Base-by-base conservation (phyloP, 768 basidiomycete genomes). In the Punctularia strigosozonata region DNA sequence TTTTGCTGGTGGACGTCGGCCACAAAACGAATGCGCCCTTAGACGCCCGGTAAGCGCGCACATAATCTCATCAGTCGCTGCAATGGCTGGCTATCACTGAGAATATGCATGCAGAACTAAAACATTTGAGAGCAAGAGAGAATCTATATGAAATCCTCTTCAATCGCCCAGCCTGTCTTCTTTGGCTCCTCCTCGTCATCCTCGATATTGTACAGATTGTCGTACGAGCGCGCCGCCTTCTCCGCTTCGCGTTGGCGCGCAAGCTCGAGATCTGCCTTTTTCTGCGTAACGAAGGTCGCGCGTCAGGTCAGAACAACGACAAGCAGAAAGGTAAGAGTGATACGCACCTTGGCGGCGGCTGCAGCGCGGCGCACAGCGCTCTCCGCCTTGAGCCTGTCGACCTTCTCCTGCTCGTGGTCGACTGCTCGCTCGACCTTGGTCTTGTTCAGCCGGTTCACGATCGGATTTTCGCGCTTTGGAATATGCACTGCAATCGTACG, bases 371-470 rank as follows among this genome's bases (percentile, higher is more conserved):
- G 76, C 20, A 60, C 59, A 1, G 78, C 73, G 31, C 72, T 77
- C 53, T 90, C 89, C 39, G 64, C 62, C 55, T 89, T 91, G 48
- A 89, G 56, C 14, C 94, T 71, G 22, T 89, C 90, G 20, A 88
- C 63, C 18, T 71, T 69, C 48, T 94, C 92, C 47, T 81, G 76
- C 52, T 98, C 94, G 50, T 97, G 92, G 50, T 98, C 87, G 18
- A 95, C 87, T 25, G 72, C 68, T 21, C 66, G 70, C 59, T 88
- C 88, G 37, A 74, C 62, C 51, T 92, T 97, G 12, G 92, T 97
- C 64, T 94, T 95, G 61, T 87, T 91, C 31, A 97, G 64, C 20
- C 92, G 77, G 53, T 97, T 97, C 24, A 97, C 84, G 42, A 94
- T 84, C 3, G 66, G 48, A 53, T 99, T 99, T 46, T 94, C 85